Evolutionary conservation across 106 monocot species (phyloP).

Genomic region (Allium fistulosum): DNA sequence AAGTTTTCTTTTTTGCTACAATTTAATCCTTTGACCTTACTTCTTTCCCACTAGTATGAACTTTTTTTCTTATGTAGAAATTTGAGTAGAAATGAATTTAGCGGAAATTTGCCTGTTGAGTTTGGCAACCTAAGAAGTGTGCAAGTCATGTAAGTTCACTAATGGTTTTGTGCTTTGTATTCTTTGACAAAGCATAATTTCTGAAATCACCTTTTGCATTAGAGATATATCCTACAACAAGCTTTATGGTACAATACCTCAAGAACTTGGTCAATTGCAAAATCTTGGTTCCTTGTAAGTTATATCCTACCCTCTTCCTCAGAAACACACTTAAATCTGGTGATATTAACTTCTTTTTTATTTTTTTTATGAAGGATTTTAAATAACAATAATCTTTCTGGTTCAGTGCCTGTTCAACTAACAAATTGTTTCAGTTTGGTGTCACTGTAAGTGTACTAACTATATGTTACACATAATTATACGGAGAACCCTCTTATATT

Average conservation of each 20-base stretch:
- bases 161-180: background rate
- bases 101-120: slow-evolving; percentile 59
- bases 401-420: slow-evolving; percentile 69
- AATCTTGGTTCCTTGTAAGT: slow-evolving; percentile 73
- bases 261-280: slow-evolving; percentile 86
- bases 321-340: background rate
- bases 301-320: background rate
- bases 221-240: slow-evolving; percentile 86
- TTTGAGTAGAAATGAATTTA: slow-evolving; percentile 68
- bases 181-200: background rate
- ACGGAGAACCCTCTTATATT: background rate
- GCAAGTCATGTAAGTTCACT: slow-evolving; percentile 67
- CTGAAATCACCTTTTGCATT: background rate
- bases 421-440: slow-evolving; percentile 85
- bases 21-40: background rate
- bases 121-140: slow-evolving; percentile 95
- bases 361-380: slow-evolving; percentile 44
- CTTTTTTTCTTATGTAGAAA: slow-evolving; percentile 34
- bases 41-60: background rate
- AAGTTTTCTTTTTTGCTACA: slow-evolving; percentile 8
- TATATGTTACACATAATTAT: background rate
- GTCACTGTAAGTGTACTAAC: slow-evolving; percentile 44
- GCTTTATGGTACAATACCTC: slow-evolving; percentile 73
- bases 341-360: background rate
- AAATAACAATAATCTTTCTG: slow-evolving; percentile 78